phyloP scores from a whole-genome alignment of 2,329 filamentous ascomycete species.

The Anthostomella pinea region DNA sequence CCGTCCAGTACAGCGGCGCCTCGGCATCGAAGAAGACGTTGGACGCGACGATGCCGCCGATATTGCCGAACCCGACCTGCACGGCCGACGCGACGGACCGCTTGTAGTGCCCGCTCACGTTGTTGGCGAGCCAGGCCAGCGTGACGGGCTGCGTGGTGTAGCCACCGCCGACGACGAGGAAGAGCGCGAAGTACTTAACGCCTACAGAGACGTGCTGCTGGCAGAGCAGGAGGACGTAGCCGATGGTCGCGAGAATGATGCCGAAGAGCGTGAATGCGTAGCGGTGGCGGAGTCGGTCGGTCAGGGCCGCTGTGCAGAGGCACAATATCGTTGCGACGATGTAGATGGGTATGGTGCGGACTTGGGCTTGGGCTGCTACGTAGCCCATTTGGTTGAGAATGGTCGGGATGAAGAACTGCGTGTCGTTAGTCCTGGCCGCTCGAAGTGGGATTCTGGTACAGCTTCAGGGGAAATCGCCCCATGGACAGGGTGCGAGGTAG shows the following conservation, averaged over 20 bases:
- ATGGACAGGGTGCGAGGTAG: neutral
- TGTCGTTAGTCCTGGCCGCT: no score
- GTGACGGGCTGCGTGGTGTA: slow-evolving; percentile 54
- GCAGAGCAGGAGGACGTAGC: slow-evolving; percentile 54
- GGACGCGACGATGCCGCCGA: slow-evolving; percentile 47
- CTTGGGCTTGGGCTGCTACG: slow-evolving; percentile 32
- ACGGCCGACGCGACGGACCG: slow-evolving; percentile 51
- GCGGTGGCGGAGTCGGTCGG: slow-evolving; percentile 49
- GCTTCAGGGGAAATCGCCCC: no score
- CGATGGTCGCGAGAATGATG: slow-evolving; percentile 47
- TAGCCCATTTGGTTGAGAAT: slow-evolving; percentile 38
- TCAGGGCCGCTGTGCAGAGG: slow-evolving; percentile 39
- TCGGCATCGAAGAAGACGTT: slow-evolving; percentile 50
- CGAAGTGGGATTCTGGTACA: no score
- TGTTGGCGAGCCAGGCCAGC: slow-evolving; percentile 56
- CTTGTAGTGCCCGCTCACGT: slow-evolving; percentile 57
- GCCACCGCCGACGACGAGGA: slow-evolving; percentile 51
- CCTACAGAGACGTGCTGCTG: slow-evolving; percentile 45
- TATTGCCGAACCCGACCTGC: slow-evolving; percentile 50
- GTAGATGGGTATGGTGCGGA: slow-evolving; percentile 37
- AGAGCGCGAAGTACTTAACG: slow-evolving; percentile 53
- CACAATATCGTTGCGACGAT: slow-evolving; percentile 32
- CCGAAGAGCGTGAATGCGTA: slow-evolving; percentile 53
- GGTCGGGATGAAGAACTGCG: slow-evolving; percentile 38
- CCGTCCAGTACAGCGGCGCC: slow-evolving; percentile 46